Percentiles rank a stretch among this genome's conserved stretches.
These are phyloP conservation scores for Coemansia sp. DNA, from an alignment of 192 early-diverging fungal species.

Conservation along the genomic window DNA sequence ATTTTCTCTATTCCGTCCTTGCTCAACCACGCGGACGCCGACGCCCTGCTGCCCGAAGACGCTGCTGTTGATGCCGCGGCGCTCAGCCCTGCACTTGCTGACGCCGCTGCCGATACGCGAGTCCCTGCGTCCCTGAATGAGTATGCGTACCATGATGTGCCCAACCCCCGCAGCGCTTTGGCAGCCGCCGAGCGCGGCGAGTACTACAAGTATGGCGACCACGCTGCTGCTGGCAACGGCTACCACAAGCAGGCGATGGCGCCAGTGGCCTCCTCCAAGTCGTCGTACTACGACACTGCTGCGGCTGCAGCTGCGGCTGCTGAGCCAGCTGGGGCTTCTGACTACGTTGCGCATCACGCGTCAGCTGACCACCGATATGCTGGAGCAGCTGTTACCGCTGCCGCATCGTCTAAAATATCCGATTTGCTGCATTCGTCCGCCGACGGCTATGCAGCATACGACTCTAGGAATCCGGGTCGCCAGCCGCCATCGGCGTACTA, in stretches of 20 bases:
- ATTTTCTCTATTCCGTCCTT: slow-evolving; percentile 47
- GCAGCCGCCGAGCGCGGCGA: neutral
- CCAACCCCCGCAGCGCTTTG: neutral
- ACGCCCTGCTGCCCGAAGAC: slow-evolving; percentile 10
- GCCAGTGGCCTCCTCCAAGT: neutral
- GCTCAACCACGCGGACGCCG: slow-evolving; percentile 31
- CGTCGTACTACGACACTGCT: slow-evolving; percentile 8
- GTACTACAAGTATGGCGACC: slow-evolving; percentile 3
- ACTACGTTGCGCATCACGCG: neutral
- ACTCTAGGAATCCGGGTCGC: neutral
- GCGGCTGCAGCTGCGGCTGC: neutral
- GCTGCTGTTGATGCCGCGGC: neutral
- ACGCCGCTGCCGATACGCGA: slow-evolving; percentile 12
- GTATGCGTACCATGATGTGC: neutral
- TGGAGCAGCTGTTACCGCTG: neutral
- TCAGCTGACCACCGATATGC: slow-evolving; percentile 5
- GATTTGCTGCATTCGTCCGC: slow-evolving; percentile 15
- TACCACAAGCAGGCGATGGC: neutral
- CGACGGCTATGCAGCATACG: slow-evolving; percentile 6
- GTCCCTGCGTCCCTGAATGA: slow-evolving; percentile 8
- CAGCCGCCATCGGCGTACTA: slow-evolving; percentile 14
- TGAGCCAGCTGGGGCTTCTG: neutral
- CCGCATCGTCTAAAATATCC: slow-evolving; percentile 2
- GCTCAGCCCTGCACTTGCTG: neutral
- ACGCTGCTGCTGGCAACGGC: neutral